Base-by-base conservation (phyloP, 2,329 filamentous ascomycete species). In the Fusarium sulawesiense region DNA sequence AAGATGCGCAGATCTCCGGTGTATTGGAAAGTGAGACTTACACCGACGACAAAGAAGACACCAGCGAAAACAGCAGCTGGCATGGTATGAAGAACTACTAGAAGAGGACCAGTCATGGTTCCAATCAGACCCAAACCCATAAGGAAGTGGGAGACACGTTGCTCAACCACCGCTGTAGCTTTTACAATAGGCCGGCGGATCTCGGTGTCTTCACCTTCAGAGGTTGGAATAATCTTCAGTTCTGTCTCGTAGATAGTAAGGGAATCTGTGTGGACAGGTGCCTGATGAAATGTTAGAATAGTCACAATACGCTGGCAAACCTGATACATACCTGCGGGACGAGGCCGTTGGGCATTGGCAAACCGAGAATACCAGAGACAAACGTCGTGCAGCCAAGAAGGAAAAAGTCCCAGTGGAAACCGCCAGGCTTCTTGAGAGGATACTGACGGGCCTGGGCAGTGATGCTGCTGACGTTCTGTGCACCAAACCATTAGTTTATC, bases 391-490 rank as follows among this genome's bases (percentile, higher is more conserved):
- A 56, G 2, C 54, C 54, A 1, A 56, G 44, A 11, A 56, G 41
- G 6, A 56, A 56, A n/a, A 56, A 56, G 7, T 56, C 54, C 54
- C 54, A 56, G 4, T 56, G 54, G 16, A 56, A 56, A 3, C 54
- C 54, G n/a, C 54, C 54, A 11, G 54, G 54, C 16, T 56, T 56
- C 23, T 56, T 56, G 1, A 56, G 21, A 4, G 54, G 54, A 29
- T 56, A 56, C 16, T 56, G 54, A 3, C 54, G 30, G 9, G 54
- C 54, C 6, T 56, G 54, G 8, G 54, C 54, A 9, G 54, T 50
- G 32, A 56, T 56, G 8, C 54, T 56, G 13, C 54, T 56, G 14
- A 56, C 54, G 10, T 56, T 56, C 54, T 56, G 11, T n/a, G 3
- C 6, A 10, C 7, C 7, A 20, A 2, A 11, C 7, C 6, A 10